Evolutionary conservation across 73 alveolate species (phyloP).

Genomic region (Blepharisma japonicum): DNA sequence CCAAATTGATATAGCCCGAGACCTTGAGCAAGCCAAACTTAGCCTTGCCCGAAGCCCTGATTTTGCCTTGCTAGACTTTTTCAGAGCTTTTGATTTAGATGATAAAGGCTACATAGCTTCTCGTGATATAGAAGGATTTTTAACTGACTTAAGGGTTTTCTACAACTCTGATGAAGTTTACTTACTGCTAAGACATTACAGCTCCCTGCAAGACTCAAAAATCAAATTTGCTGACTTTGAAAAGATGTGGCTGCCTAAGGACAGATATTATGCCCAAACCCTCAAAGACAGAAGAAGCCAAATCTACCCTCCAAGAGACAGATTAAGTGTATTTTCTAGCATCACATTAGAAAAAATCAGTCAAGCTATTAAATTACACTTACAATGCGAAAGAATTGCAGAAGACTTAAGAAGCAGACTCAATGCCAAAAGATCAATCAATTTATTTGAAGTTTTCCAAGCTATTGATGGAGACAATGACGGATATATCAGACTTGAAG

Average conservation of each 20-base stretch:
- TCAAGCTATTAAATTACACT: background rate
- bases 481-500: constrained; percentile 15
- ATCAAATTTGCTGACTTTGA: constrained; percentile 23
- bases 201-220: background rate
- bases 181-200: constrained; percentile 28
- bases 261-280: background rate
- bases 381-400: background rate
- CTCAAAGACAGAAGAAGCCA: background rate
- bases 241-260: constrained; percentile 15
- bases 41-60: constrained; percentile 4
- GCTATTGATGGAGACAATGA: background rate
- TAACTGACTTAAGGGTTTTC: background rate
- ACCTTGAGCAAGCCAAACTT: background rate
- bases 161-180: constrained; percentile 17
- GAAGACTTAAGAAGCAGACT: constrained; percentile 20
- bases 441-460: constrained; percentile 22
- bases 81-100: constrained; percentile 26
- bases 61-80: constrained; percentile 21
- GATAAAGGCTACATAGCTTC: background rate
- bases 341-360: background rate
- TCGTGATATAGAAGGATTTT: constrained; percentile 8
- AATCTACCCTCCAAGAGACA: background rate
- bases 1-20: background rate
- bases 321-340: background rate
- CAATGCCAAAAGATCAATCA: background rate